Conservation (phyloP, 2,329 filamentous ascomycete species). For the Microcyclospora tardicrescens region DNA sequence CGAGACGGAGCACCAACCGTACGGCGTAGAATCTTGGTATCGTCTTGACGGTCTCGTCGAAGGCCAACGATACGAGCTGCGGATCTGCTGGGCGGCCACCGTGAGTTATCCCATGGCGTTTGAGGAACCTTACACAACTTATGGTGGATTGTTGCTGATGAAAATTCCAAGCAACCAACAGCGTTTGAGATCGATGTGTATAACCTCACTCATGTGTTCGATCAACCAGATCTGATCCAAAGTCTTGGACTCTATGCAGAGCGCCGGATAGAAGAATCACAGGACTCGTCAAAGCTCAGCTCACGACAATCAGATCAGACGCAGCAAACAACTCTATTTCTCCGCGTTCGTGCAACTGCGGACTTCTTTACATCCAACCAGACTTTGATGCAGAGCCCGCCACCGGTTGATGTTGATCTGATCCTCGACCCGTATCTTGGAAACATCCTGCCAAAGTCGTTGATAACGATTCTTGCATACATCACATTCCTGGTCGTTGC, state of each 20-base stretch:
- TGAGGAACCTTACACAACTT: background rate
- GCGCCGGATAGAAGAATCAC: constrained; percentile 2
- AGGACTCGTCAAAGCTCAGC: background rate
- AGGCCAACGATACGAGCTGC: constrained; percentile 73
- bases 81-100: constrained; percentile 85
- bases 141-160: constrained; percentile 1
- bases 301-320: background rate
- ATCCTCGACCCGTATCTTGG: constrained; percentile 76
- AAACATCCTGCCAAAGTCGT: constrained; percentile 66
- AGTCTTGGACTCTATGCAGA: constrained; percentile 18
- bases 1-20: constrained; percentile 39
- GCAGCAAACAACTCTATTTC: constrained; percentile 40
- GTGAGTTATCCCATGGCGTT: constrained; percentile 41
- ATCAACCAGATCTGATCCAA: constrained; percentile 19
- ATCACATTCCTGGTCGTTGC: constrained; percentile 47
- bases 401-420: constrained; percentile 62
- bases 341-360: constrained; percentile 63
- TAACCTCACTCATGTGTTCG: constrained; percentile 47
- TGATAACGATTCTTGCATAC: constrained; percentile 60
- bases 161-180: constrained; percentile 65
- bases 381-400: constrained; percentile 61
- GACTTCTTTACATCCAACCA: constrained; percentile 71
- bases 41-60: constrained; percentile 57
- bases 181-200: constrained; percentile 58
- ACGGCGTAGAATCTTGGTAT: constrained; percentile 63